Evolutionary conservation across 441 rosid genomes (phyloP).

Genomic region (Erodium trifolium): DNA sequence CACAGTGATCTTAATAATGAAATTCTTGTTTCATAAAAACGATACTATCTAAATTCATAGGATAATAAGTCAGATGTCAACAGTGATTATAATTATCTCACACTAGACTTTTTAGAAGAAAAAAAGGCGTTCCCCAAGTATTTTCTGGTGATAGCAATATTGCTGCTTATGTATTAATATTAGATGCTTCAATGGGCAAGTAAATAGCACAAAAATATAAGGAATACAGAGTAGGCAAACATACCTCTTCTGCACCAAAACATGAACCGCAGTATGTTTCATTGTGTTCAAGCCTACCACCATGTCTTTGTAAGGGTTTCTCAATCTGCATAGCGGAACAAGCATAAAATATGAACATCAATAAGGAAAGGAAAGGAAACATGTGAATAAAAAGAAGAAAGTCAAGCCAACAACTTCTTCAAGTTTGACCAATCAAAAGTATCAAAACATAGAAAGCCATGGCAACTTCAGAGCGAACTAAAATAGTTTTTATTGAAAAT

Average conservation of each 20-base stretch:
- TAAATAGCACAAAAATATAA: neutral
- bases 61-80: neutral
- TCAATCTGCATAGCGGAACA: slow-evolving; percentile 52
- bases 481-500: neutral
- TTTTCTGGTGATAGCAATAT: neutral
- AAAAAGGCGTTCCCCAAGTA: neutral
- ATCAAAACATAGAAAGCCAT: neutral
- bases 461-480: neutral
- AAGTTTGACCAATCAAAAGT: neutral
- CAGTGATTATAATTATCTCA: neutral
- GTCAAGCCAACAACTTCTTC: neutral
- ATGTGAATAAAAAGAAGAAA: neutral
- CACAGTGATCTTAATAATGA: neutral
- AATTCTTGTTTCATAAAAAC: neutral
- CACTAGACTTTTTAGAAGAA: neutral
- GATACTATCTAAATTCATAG: neutral
- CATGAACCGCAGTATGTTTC: slow-evolving; percentile 95
- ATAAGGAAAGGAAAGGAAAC: neutral
- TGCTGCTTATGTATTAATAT: neutral
- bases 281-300: slow-evolving; percentile 90
- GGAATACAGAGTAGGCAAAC: slow-evolving; percentile 15
- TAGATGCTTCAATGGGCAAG: neutral
- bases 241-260: slow-evolving; percentile 79
- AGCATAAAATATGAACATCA: neutral
- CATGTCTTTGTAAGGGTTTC: slow-evolving; percentile 85